Conservation (phyloP, 805 yeast species). For the Candida yuanshanica region DNA sequence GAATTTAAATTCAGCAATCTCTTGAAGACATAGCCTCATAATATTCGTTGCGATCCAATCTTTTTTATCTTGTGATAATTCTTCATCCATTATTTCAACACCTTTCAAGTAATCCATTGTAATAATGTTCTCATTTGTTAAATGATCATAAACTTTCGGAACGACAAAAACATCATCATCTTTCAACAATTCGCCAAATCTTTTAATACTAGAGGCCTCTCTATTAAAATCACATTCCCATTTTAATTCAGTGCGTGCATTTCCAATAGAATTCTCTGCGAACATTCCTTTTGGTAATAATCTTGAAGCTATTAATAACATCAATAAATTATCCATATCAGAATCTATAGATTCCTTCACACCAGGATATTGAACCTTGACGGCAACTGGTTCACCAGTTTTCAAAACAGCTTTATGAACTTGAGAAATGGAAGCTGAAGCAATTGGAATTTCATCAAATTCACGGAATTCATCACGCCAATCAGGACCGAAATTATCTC, state of each 20-base stretch:
- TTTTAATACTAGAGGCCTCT: conserved; percentile 72
- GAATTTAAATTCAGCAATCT: conserved; percentile 76
- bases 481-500: conserved; percentile 63
- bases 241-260: conserved; percentile 86
- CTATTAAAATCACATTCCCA: conserved; percentile 97
- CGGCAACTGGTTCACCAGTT: conserved; percentile 73
- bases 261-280: conserved; percentile 85
- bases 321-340: conserved; percentile 78
- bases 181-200: conserved; percentile 57
- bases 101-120: conserved; percentile 92
- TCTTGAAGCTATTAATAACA: conserved; percentile 80
- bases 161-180: conserved; percentile 64
- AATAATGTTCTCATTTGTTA: conserved; percentile 76
- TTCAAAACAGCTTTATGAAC: conserved; percentile 79
- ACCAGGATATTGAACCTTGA: conserved; percentile 96
- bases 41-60: conserved; percentile 81
- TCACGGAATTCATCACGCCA: conserved; percentile 73
- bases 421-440: conserved; percentile 97
- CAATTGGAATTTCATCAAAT: conserved; percentile 86
- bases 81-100: conserved; percentile 69
- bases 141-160: conserved; percentile 72
- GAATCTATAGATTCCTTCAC: conserved; percentile 91
- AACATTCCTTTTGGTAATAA: conserved; percentile 88
- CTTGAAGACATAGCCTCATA: conserved; percentile 81
- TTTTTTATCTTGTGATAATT: conserved; percentile 66